Evolutionary conservation across 768 basidiomycete genomes (phyloP).

Genomic region (Suillus sp.): DNA sequence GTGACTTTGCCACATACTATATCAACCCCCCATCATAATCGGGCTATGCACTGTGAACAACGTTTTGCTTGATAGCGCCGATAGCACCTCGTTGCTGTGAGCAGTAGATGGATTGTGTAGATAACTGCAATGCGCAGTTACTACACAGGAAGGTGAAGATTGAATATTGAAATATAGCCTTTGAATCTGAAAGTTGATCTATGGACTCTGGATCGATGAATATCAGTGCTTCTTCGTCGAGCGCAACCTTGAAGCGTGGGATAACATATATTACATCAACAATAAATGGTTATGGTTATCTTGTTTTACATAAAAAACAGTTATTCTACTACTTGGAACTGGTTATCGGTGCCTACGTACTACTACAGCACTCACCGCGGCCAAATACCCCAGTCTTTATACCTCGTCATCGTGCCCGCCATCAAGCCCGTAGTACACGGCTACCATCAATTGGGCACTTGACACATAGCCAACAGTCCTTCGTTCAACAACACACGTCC

Average conservation of each 20-base stretch:
- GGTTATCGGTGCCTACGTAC: background rate
- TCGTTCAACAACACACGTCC: constrained; percentile 1
- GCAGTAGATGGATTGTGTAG: background rate
- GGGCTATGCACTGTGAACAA: background rate
- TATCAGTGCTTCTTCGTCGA: too few relatives aligned
- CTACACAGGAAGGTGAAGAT: too few relatives aligned
- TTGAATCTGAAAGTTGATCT: background rate
- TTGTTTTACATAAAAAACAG: constrained; percentile 11
- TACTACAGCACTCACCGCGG: background rate
- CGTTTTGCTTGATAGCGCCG: background rate
- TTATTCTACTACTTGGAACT: constrained; percentile 8
- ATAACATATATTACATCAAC: constrained; percentile 3
- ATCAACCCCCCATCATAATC: too few relatives aligned
- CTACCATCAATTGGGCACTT: background rate
- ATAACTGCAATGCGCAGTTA: background rate
- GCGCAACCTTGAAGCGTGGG: background rate
- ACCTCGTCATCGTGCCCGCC: constrained; percentile 2
- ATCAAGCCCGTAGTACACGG: background rate
- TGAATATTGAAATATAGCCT: background rate
- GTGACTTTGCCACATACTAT: too few relatives aligned
- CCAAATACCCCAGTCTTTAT: constrained; percentile 8
- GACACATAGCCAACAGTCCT: background rate
- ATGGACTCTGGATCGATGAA: too few relatives aligned
- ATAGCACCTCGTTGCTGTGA: background rate
- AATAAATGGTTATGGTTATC: constrained; percentile 14